These are phyloP conservation scores for Meyerozyma sp. DNA, from an alignment of 1,139 yeast genomes.

Conservation along the genomic window DNA sequence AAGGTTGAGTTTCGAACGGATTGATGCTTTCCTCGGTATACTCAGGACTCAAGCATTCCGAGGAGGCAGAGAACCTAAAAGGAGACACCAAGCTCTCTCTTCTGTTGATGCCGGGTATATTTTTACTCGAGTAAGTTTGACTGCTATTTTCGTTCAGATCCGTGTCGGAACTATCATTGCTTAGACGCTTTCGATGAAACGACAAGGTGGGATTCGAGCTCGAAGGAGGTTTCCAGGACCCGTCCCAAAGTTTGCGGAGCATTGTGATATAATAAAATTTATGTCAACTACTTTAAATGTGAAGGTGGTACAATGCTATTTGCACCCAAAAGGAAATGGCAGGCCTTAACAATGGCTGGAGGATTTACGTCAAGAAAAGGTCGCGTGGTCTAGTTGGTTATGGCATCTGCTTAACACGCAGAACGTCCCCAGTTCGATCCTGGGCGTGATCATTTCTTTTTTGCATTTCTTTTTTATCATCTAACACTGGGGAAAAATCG, in stretches of 20 bases:
- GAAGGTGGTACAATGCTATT: neutral
- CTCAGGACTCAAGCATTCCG: neutral
- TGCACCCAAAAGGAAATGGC: neutral
- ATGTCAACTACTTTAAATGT: neutral
- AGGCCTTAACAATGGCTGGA: too few species aligned
- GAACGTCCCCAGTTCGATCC: slow-evolving; percentile 99
- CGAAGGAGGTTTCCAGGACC: neutral
- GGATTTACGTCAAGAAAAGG: neutral
- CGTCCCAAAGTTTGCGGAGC: neutral
- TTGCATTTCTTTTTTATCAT: neutral
- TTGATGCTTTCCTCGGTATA: neutral
- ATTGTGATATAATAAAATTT: neutral
- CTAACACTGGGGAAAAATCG: too few species aligned
- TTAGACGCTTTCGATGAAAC: neutral
- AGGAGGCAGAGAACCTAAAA: neutral
- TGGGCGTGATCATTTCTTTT: slow-evolving; percentile 49
- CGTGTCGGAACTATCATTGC: neutral
- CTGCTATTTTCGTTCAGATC: neutral
- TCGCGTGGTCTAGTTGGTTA: slow-evolving; percentile 92
- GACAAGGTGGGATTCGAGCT: neutral
- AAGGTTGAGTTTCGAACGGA: neutral
- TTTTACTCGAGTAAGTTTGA: neutral
- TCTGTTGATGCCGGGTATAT: neutral
- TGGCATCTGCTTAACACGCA: slow-evolving; percentile 99
- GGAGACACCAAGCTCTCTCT: neutral